A percentile compares a stretch with the other conserved stretches of the same genome.
Conservation (phyloP, 176 grass and related monocot genomes). For the Sorghum bicolor region DNA sequence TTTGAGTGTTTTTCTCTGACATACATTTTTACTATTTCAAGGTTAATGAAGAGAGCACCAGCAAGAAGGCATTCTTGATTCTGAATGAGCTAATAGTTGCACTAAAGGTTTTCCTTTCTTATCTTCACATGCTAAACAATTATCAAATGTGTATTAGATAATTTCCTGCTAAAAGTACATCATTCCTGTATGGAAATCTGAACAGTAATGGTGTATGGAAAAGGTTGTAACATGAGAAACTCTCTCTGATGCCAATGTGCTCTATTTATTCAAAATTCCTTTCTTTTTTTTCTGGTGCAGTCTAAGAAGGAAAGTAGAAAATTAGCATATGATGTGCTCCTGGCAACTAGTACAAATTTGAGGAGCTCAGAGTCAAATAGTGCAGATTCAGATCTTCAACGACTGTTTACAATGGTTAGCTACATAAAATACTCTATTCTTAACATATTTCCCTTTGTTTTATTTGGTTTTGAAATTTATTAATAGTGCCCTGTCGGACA, state of each 20-base stretch:
- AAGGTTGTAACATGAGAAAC: not conserved
- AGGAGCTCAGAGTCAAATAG: slow-evolving; percentile 56
- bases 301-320: slow-evolving; percentile 91
- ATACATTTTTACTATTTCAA: slow-evolving; percentile 44
- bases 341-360: slow-evolving; percentile 65
- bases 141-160: slow-evolving; percentile 11
- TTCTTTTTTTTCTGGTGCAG: slow-evolving; percentile 39
- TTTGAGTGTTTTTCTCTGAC: slow-evolving; percentile 32
- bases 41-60: slow-evolving; percentile 80
- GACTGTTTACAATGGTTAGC: slow-evolving; percentile 87
- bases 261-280: slow-evolving; percentile 10
- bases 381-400: slow-evolving; percentile 78
- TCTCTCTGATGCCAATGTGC: slow-evolving; percentile 9
- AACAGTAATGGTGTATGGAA: not conserved
- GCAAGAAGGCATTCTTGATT: slow-evolving; percentile 95
- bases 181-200: slow-evolving; percentile 3
- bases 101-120: slow-evolving; percentile 61
- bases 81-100: slow-evolving; percentile 89
- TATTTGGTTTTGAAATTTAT: slow-evolving; percentile 2
- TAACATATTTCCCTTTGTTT: not conserved
- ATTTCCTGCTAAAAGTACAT: not conserved
- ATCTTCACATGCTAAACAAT: slow-evolving; percentile 4
- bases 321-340: slow-evolving; percentile 79
- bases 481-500: not conserved
- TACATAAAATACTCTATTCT: slow-evolving; percentile 23